Evolutionary conservation across 1,284 basidiomycete species (phyloP).

Genomic region (Gomphus bonarii): DNA sequence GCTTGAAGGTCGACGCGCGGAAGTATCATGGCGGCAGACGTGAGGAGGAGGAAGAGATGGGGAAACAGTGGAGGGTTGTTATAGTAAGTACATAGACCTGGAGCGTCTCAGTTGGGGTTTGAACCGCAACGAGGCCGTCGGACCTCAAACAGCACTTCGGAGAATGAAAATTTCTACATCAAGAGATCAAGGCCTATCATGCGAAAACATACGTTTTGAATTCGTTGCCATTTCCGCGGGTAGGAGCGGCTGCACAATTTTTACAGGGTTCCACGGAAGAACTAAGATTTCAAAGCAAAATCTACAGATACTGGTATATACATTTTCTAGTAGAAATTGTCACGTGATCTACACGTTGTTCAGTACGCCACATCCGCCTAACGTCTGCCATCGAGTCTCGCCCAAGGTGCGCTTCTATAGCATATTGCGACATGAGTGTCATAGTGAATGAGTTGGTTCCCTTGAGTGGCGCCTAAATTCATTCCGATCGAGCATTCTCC

Average conservation of each 20-base stretch:
- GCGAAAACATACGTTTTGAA: background rate
- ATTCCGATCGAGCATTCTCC: background rate
- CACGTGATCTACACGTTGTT: too few species aligned
- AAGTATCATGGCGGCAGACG: background rate
- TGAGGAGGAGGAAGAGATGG: background rate
- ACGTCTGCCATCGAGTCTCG: background rate
- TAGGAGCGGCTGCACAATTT: too few species aligned
- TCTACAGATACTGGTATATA: too few species aligned
- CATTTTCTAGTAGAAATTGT: too few species aligned
- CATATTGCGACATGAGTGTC: background rate
- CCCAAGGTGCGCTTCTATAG: background rate
- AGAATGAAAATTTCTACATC: background rate
- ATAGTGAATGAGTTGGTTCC: background rate
- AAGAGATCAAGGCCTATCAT: background rate
- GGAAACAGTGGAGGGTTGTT: too few species aligned
- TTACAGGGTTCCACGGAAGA: too few species aligned
- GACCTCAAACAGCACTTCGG: background rate
- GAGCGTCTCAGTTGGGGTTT: background rate
- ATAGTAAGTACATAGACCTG: background rate
- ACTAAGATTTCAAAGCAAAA: too few species aligned
- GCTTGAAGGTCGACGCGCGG: background rate
- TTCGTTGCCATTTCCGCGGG: background rate
- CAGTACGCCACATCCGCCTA: too few species aligned
- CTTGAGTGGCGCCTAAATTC: background rate
- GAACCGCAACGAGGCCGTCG: conserved; percentile 1